Conservation (phyloP, 306 rosid genomes). For the Fagus sylvatica region DNA sequence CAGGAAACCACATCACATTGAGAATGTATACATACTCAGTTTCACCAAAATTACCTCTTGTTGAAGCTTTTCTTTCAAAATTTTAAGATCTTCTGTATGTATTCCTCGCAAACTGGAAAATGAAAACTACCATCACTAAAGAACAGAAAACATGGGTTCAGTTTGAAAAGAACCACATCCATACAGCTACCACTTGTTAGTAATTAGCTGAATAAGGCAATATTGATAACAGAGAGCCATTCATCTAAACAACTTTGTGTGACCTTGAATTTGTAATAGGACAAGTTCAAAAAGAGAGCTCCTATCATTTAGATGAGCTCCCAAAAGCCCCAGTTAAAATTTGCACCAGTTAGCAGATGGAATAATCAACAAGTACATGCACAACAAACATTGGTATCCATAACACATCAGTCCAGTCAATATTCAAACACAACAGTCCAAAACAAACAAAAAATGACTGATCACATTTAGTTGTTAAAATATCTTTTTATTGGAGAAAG, state of each 20-base stretch:
- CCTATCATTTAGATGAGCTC: background rate
- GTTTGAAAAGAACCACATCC: conserved; percentile 12
- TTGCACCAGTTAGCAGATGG: conserved; percentile 1
- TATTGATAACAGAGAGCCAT: background rate
- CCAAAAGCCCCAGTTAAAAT: background rate
- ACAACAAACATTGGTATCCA: background rate
- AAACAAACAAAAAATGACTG: background rate
- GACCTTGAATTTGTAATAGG: background rate
- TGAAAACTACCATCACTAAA: conserved; percentile 17
- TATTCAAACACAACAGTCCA: background rate
- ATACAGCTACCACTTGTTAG: background rate
- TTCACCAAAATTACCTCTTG: conserved; percentile 60
- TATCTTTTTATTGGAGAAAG: no score
- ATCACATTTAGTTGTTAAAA: background rate
- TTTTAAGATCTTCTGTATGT: conserved; percentile 61
- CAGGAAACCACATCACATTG: background rate
- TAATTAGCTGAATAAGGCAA: background rate
- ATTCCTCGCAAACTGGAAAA: conserved; percentile 76
- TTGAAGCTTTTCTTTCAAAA: conserved; percentile 77
- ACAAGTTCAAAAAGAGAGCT: background rate
- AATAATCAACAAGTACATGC: background rate
- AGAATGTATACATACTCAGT: background rate
- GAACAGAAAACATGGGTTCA: conserved; percentile 22
- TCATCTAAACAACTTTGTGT: background rate
- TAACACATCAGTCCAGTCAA: background rate